These are phyloP conservation scores for Phytophthora ohioensis DNA, from an alignment of 352 stramenopile genomes.

Conservation along the genomic window DNA sequence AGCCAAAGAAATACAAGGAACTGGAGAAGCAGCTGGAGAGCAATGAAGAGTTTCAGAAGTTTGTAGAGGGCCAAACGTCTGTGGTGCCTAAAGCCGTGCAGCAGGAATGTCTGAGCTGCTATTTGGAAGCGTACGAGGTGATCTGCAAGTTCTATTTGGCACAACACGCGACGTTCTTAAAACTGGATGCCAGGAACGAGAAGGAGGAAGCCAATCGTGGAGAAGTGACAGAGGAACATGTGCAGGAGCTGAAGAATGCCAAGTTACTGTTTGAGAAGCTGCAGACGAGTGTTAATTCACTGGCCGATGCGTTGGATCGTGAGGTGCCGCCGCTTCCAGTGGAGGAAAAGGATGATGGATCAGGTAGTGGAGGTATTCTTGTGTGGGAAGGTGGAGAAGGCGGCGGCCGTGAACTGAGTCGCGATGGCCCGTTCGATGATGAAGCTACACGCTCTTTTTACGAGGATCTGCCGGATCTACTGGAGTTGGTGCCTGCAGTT, in stretches of 20 bases:
- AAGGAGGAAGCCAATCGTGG: slow-evolving; percentile 89
- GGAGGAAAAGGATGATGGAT: slow-evolving; percentile 68
- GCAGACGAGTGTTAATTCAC: slow-evolving; percentile 81
- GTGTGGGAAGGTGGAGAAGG: slow-evolving; percentile 83
- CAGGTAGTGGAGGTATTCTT: slow-evolving; percentile 52
- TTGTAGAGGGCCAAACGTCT: slow-evolving; percentile 45
- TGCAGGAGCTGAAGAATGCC: slow-evolving; percentile 75
- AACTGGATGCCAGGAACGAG: slow-evolving; percentile 95
- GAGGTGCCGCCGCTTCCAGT: slow-evolving; percentile 76
- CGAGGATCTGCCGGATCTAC: slow-evolving; percentile 95
- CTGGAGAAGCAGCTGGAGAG: slow-evolving; percentile 46
- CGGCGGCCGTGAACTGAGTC: slow-evolving; percentile 68
- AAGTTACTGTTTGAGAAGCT: slow-evolving; percentile 89
- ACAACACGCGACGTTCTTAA: slow-evolving; percentile 91
- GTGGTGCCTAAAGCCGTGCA: slow-evolving; percentile 79
- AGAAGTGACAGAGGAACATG: slow-evolving; percentile 77
- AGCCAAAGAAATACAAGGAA: slow-evolving; percentile 74
- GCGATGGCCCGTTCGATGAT: slow-evolving; percentile 95
- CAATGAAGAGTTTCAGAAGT: slow-evolving; percentile 48
- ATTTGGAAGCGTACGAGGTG: slow-evolving; percentile 89
- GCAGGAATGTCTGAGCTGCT: slow-evolving; percentile 76
- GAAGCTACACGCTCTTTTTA: slow-evolving; percentile 97
- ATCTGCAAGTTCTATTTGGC: slow-evolving; percentile 91
- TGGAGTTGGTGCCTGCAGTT: slow-evolving; percentile 95
- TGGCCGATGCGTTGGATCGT: slow-evolving; percentile 82